A percentile compares a stretch with the other conserved stretches of the same genome.
These are phyloP conservation scores for Coemansia sp. DNA, from an alignment of 192 early-diverging fungal species.

Conservation along the genomic window DNA sequence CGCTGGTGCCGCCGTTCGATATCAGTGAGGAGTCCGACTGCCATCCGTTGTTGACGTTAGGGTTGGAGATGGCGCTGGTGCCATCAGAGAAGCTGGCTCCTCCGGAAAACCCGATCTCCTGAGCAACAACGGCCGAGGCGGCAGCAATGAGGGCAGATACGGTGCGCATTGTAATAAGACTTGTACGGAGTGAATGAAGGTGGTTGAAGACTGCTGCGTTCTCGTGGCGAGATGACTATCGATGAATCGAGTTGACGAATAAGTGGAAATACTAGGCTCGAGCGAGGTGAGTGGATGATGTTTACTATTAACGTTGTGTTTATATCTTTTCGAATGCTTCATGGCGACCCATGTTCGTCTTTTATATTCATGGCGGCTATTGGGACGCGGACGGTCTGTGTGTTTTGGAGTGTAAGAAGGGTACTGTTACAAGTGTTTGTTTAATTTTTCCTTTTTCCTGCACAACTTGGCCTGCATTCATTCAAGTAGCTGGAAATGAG, in stretches of 20 bases:
- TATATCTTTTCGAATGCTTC: no score
- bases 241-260: no score
- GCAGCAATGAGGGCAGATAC: slow-evolving; percentile 40
- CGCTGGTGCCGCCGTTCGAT: slow-evolving; percentile 1
- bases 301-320: no score
- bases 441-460: neutral
- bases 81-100: slow-evolving; percentile 36
- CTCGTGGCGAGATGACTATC: neutral
- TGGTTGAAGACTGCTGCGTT: no score
- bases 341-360: neutral
- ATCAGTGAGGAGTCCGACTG: slow-evolving; percentile 48
- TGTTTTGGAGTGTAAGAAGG: no score
- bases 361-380: neutral
- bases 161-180: slow-evolving; percentile 34
- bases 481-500: no score
- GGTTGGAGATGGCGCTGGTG: slow-evolving; percentile 49
- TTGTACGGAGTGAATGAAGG: no score
- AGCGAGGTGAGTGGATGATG: neutral
- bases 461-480: no score
- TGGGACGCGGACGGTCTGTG: neutral
- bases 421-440: no score
- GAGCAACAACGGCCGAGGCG: slow-evolving; percentile 15
- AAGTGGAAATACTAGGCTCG: neutral
- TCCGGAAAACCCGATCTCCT: slow-evolving; percentile 46
- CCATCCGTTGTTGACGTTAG: slow-evolving; percentile 54